Percentiles rank a stretch among this genome's conserved stretches.
Conservation (phyloP, 352 stramenopile genomes). For the Globisporangium irregulare region DNA sequence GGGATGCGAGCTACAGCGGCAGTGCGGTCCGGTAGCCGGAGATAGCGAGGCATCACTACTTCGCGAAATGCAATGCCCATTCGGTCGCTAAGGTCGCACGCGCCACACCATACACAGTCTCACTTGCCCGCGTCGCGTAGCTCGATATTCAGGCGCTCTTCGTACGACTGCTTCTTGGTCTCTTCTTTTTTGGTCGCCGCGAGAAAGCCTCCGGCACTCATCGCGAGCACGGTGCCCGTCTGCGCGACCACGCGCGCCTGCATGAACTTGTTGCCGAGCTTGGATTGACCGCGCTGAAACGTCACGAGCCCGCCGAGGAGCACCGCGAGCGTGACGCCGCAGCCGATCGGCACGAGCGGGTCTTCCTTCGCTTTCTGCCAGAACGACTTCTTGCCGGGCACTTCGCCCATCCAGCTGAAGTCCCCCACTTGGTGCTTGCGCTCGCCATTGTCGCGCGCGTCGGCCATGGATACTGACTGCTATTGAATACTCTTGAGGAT, state of each 20-base stretch:
- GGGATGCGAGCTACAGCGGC: too few species aligned
- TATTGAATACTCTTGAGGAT: neutral
- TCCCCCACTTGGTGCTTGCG: conserved; percentile 38
- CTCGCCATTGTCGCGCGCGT: neutral
- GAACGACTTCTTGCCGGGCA: conserved; percentile 61
- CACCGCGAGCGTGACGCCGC: conserved; percentile 55
- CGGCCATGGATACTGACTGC: neutral
- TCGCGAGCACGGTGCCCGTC: conserved; percentile 61
- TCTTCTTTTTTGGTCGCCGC: conserved; percentile 46
- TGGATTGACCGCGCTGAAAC: conserved; percentile 70
- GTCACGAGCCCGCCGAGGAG: conserved; percentile 66
- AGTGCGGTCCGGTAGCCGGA: too few species aligned
- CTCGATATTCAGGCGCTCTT: conserved; percentile 70
- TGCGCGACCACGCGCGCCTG: conserved; percentile 73
- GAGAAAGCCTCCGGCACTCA: conserved; percentile 47
- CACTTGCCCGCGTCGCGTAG: conserved; percentile 32
- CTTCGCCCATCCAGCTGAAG: conserved; percentile 66
- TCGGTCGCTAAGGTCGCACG: neutral
- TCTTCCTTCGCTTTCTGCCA: conserved; percentile 68
- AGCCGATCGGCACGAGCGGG: conserved; percentile 73
- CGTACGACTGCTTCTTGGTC: conserved; percentile 55
- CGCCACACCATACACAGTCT: neutral
- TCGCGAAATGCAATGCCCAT: neutral
- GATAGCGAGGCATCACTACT: too few species aligned
- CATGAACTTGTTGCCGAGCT: conserved; percentile 84